A percentile compares a stretch with the other conserved stretches of the same genome.
Evolutionary conservation across 83 land plant species (phyloP).

Genomic region (Thuja plicata): DNA sequence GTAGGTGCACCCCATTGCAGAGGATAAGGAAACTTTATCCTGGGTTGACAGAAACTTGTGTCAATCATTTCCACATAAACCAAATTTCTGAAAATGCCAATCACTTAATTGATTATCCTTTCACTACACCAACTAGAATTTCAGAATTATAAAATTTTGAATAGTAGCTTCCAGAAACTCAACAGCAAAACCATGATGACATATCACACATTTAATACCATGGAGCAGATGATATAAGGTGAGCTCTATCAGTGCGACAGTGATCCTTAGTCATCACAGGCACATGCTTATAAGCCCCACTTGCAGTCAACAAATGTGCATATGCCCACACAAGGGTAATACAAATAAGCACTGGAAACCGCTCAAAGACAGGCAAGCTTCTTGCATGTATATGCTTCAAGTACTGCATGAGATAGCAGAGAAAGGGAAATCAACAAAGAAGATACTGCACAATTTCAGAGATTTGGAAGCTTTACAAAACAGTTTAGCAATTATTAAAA

Average conservation of each 20-base stretch:
- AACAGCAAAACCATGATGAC: not conserved
- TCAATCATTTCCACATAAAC: not conserved
- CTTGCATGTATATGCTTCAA: slow-evolving; percentile 57
- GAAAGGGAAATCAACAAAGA: not conserved
- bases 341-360: slow-evolving; percentile 76
- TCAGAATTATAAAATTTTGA: not conserved
- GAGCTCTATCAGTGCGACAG: slow-evolving; percentile 83
- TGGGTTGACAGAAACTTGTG: slow-evolving; percentile 23
- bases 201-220: slow-evolving; percentile 33
- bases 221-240: slow-evolving; percentile 74
- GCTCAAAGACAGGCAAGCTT: slow-evolving; percentile 68
- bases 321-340: slow-evolving; percentile 82
- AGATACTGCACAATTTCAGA: not conserved
- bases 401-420: slow-evolving; percentile 44
- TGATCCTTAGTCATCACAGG: slow-evolving; percentile 56
- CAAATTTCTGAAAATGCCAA: not conserved
- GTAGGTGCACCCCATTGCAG: slow-evolving; percentile 99
- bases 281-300: slow-evolving; percentile 89
- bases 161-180: not conserved
- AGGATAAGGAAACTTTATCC: slow-evolving; percentile 98
- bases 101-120: not conserved
- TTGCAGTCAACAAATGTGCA: slow-evolving; percentile 87
- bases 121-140: not conserved
- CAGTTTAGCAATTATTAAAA: not conserved
- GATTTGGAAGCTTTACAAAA: slow-evolving; percentile 3